phyloP scores from a whole-genome alignment of 495 filamentous ascomycete genomes.

The Lepraria neglecta region DNA sequence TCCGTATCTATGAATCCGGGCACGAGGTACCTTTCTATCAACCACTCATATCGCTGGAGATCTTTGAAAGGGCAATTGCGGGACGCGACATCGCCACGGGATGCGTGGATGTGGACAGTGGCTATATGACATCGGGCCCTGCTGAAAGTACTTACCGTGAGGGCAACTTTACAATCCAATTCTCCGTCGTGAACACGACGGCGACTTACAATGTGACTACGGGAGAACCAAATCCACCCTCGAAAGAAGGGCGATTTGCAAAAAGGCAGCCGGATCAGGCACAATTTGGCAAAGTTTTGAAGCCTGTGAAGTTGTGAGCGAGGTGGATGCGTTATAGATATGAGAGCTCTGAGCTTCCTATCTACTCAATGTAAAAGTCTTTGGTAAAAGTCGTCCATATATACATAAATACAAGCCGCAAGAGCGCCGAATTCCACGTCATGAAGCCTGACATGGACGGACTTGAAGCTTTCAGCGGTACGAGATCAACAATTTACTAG shows the following conservation, averaged over 20 bases:
- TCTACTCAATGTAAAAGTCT: too few relatives aligned
- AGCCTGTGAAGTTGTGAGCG: neutral
- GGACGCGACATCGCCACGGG: constrained; percentile 54
- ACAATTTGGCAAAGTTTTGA: neutral
- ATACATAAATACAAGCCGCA: too few relatives aligned
- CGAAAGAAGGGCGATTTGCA: neutral
- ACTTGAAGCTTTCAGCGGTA: too few relatives aligned
- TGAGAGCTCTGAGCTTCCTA: too few relatives aligned
- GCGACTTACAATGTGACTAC: neutral
- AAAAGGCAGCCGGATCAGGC: constrained; percentile 1
- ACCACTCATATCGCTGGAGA: constrained; percentile 47
- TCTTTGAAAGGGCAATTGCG: constrained; percentile 50
- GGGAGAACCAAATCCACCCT: neutral
- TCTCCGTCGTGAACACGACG: neutral
- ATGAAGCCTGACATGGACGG: too few relatives aligned
- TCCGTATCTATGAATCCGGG: constrained; percentile 53
- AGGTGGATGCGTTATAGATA: too few relatives aligned
- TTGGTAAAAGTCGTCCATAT: too few relatives aligned
- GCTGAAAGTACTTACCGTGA: constrained; percentile 34
- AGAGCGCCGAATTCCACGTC: too few relatives aligned
- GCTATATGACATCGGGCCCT: constrained; percentile 46
- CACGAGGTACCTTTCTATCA: constrained; percentile 58
- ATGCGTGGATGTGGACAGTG: constrained; percentile 29
- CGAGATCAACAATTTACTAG: too few relatives aligned
- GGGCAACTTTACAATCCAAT: constrained; percentile 12